A percentile compares a stretch with the other conserved stretches of the same genome.
Evolutionary conservation across 2,329 filamentous ascomycete species (phyloP).

Genomic region (Talaromyces piceae): DNA sequence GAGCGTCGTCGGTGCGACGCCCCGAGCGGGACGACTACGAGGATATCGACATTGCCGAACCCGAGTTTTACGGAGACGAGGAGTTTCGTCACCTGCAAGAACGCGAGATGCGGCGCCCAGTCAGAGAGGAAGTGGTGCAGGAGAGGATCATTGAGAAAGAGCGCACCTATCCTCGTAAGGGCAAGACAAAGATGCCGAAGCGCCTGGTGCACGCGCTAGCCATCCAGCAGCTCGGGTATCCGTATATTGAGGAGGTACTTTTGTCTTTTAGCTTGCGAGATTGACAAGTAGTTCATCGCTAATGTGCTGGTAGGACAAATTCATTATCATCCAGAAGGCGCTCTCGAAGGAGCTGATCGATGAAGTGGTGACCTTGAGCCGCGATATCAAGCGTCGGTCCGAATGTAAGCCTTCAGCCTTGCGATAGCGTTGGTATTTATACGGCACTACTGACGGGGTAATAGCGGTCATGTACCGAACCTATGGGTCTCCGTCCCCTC

Average conservation of each 20-base stretch:
- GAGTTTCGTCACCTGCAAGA: conserved; percentile 61
- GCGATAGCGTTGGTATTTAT: not conserved
- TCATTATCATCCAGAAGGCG: conserved; percentile 73
- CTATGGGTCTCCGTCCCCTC: conserved; percentile 11
- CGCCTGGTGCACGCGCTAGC: conserved; percentile 73
- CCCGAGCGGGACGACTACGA: conserved; percentile 55
- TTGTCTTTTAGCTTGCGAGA: not conserved
- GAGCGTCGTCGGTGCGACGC: conserved; percentile 48
- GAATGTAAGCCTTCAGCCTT: conserved; percentile 21
- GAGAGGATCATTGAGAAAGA: conserved; percentile 33
- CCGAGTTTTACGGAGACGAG: conserved; percentile 63
- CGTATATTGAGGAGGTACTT: conserved; percentile 75
- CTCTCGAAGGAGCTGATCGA: conserved; percentile 88
- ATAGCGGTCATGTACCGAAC: conserved; percentile 8
- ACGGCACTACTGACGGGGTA: not conserved
- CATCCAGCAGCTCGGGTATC: conserved; percentile 76
- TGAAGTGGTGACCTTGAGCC: conserved; percentile 74
- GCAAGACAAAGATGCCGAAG: conserved; percentile 81
- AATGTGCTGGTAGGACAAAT: conserved; percentile 55
- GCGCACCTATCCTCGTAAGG: conserved; percentile 64
- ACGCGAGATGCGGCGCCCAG: conserved; percentile 39
- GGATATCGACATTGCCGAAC: conserved; percentile 61
- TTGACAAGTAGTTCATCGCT: not conserved
- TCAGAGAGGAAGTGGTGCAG: conserved; percentile 22
- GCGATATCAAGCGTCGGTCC: conserved; percentile 43